Base-by-base conservation (phyloP, 352 stramenopile species). In the Phytophthora rubi region DNA sequence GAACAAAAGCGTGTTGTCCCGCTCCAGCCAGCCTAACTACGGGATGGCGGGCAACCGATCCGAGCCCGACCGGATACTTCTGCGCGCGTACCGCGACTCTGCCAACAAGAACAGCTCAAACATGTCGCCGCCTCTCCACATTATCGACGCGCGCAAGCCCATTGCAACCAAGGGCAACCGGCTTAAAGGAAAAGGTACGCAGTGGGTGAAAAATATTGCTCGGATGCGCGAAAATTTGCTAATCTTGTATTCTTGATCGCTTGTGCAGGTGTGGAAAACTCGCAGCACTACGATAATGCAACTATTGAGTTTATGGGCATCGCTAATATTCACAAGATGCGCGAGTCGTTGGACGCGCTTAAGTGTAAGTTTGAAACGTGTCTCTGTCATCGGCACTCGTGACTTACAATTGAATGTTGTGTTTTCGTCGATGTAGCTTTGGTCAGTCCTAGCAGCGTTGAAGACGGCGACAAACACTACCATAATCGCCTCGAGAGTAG, bases 251-350 rank as follows among this genome's bases (percentile, higher is more conserved):
- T 57, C 16, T 42, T 57, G 6, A 48, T 35, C 71, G 9, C 75
- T 21, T 53, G 0, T 60, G n/a, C 66, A 91, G 94, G 97, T 53
- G 97, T 98, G 42, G 97, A 99, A 74, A 98, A 99, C 77, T 97
- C 93, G 15, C 94, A 97, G 68, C 91, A 99, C 74, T 99, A 99
- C 76, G 86, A 97, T 54, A 97, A 97, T 53, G 90, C 92, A 10
- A 97, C 91, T 2, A 91, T 99, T 51, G 94, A 98, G 59, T 99
- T 99, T 79, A 97, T 98, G 87, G 97, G 97, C 23, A 99, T 99
- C 70, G 95, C 92, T 15, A 99, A 99, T 75, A 99, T 99, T 69
- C 97, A 99, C 86, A 97, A 97, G 59, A 98, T 99, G 82, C 95
- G 98, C 53, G 94, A 99, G 70, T 96, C 93, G 0, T 87, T 99